These are phyloP conservation scores for Leccinum ochraceum DNA, from an alignment of 768 basidiomycete genomes.

Conservation along the genomic window DNA sequence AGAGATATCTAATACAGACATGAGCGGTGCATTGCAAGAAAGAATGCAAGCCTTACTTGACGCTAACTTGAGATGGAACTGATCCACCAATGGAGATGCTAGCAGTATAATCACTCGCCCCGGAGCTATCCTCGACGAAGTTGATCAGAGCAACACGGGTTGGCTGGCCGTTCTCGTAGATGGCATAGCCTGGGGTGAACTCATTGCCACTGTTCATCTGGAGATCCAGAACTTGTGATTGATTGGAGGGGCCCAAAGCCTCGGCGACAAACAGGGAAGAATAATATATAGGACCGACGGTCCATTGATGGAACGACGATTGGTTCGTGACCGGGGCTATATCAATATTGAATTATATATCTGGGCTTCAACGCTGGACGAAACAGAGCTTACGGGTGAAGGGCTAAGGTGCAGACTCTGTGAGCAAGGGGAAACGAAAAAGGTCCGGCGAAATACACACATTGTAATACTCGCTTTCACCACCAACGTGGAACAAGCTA, in stretches of 20 bases:
- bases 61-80: constrained; percentile 48
- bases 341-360: constrained; percentile 8
- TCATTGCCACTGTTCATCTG: constrained; percentile 48
- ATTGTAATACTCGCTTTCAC: constrained; percentile 66
- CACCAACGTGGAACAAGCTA: constrained; percentile 54
- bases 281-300: constrained; percentile 74
- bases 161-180: constrained; percentile 70
- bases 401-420: constrained; percentile 24
- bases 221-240: constrained; percentile 68
- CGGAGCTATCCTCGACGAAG: constrained; percentile 61
- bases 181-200: constrained; percentile 59
- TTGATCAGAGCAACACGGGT: constrained; percentile 71
- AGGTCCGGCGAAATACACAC: constrained; percentile 33
- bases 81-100: constrained; percentile 50
- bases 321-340: constrained; percentile 56
- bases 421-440: neutral
- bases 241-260: constrained; percentile 63
- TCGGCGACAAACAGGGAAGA: constrained; percentile 71
- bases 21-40: neutral
- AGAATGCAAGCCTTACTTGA: constrained; percentile 44
- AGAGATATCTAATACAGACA: constrained; percentile 47
- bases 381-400: constrained; percentile 36
- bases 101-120: constrained; percentile 45
- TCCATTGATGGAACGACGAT: constrained; percentile 64
- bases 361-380: neutral